These are phyloP conservation scores for Nothopassalora personata DNA, from an alignment of 2,329 filamentous ascomycete genomes.

Conservation along the genomic window DNA sequence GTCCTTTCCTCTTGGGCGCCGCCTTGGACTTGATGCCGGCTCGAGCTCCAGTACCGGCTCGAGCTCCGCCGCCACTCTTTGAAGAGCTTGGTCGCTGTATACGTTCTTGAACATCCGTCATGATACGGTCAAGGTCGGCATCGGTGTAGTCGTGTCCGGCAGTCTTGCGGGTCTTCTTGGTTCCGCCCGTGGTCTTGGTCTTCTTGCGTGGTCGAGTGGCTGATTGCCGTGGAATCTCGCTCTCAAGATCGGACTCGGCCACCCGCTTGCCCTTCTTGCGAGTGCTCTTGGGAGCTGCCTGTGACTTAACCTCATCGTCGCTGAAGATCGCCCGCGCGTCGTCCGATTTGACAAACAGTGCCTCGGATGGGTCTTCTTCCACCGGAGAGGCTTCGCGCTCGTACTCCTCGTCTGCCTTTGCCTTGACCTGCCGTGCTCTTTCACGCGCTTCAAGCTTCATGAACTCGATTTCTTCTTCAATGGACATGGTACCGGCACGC, in stretches of 20 bases:
- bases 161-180: conserved; percentile 1
- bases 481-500: conserved; percentile 5
- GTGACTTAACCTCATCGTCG: background rate
- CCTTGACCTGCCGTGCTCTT: conserved; percentile 13
- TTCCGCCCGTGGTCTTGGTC: background rate
- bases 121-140: background rate
- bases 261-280: background rate
- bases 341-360: conserved; percentile 8
- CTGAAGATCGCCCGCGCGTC: background rate
- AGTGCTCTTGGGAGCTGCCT: background rate
- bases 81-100: background rate
- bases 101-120: background rate
- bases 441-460: conserved; percentile 19
- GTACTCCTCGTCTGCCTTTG: conserved; percentile 15
- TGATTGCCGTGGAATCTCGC: background rate
- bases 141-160: background rate
- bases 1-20: background rate
- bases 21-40: conserved; percentile 8
- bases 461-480: conserved; percentile 23
- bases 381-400: conserved; percentile 11
- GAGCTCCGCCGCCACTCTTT: background rate
- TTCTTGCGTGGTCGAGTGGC: background rate
- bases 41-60: background rate
- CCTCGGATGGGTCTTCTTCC: conserved; percentile 7
- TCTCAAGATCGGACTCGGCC: background rate